Evolutionary conservation across 2,329 filamentous ascomycete species (phyloP).

Genomic region (Lasiodiplodia hormozganensis): DNA sequence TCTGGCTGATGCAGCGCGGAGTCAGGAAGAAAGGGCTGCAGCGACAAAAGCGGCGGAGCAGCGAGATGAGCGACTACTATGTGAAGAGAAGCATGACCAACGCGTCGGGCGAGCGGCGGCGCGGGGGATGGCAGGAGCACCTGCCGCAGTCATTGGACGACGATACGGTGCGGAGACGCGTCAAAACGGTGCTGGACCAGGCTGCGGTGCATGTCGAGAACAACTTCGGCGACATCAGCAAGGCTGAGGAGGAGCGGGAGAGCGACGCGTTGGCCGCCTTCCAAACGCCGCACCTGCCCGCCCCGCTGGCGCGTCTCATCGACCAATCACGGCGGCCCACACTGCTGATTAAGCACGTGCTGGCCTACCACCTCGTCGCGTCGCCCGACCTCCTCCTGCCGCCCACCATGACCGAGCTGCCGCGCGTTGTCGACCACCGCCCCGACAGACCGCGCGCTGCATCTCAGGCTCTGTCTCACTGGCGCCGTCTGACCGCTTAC

Average conservation of each 20-base stretch:
- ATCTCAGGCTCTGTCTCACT: slow-evolving; percentile 6
- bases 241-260: neutral
- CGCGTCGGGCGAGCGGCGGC: neutral
- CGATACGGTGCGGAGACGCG: slow-evolving; percentile 1
- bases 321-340: neutral
- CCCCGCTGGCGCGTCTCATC: neutral
- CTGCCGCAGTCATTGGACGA: slow-evolving; percentile 17
- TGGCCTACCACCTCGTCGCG: neutral
- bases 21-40: slow-evolving; percentile 5
- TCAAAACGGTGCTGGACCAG: slow-evolving; percentile 14
- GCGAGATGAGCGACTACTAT: neutral
- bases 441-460: neutral
- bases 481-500: slow-evolving; percentile 2
- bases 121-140: slow-evolving; percentile 3
- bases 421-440: neutral
- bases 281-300: slow-evolving; percentile 14
- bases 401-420: neutral
- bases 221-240: neutral
- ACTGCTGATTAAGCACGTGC: slow-evolving; percentile 3
- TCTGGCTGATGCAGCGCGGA: neutral
- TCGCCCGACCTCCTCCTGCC: neutral
- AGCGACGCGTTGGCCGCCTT: neutral
- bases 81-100: neutral
- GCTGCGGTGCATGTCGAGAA: slow-evolving; percentile 14
- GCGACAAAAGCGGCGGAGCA: neutral